Conservation (phyloP, 2,329 filamentous ascomycete genomes). For the Sclerotiophoma versabilis region DNA sequence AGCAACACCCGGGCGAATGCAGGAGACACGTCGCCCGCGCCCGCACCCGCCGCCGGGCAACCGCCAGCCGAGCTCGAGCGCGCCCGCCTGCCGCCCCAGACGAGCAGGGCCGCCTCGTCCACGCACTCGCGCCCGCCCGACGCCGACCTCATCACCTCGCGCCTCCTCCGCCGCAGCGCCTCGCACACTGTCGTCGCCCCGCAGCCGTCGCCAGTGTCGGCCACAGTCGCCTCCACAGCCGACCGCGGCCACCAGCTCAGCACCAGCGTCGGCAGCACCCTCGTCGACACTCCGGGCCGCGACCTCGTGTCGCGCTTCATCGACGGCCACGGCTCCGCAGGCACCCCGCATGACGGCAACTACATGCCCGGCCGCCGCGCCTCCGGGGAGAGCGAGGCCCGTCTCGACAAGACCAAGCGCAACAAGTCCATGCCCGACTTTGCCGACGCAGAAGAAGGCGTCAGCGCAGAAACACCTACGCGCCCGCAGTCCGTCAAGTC, state of each 20-base stretch:
- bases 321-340: constrained; percentile 50
- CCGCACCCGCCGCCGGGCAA: constrained; percentile 14
- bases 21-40: constrained; percentile 24
- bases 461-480: constrained; percentile 35
- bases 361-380: constrained; percentile 44
- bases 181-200: constrained; percentile 66
- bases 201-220: constrained; percentile 69
- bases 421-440: constrained; percentile 51
- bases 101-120: constrained; percentile 43
- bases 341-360: constrained; percentile 50
- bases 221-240: constrained; percentile 60
- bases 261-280: constrained; percentile 48
- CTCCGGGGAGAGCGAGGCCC: constrained; percentile 22
- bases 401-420: constrained; percentile 42
- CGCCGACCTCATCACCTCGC: constrained; percentile 71
- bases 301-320: constrained; percentile 57
- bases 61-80: constrained; percentile 30
- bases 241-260: constrained; percentile 45
- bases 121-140: constrained; percentile 54
- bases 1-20: constrained; percentile 23
- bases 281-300: constrained; percentile 50
- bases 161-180: constrained; percentile 69
- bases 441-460: constrained; percentile 24
- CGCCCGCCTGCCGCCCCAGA: constrained; percentile 28
- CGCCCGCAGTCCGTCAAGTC: constrained; percentile 41